Percentiles rank a stretch among this genome's conserved stretches.
These are phyloP conservation scores for Corylus americana DNA, from an alignment of 306 rosid species.

Conservation along the genomic window DNA sequence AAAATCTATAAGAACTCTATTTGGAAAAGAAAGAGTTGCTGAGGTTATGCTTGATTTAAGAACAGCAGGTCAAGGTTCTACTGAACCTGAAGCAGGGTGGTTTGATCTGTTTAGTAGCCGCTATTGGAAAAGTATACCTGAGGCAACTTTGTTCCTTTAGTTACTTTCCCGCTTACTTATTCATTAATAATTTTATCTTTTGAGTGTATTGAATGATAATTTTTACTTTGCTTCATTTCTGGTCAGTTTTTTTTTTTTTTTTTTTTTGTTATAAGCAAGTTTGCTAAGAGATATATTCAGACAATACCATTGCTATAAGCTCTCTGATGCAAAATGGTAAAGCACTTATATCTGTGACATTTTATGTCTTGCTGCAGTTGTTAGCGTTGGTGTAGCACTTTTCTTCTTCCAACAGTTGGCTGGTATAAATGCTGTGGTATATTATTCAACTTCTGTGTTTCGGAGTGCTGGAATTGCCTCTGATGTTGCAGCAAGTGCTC, in stretches of 20 bases:
- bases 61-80: slow-evolving; percentile 71
- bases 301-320: slow-evolving; percentile 1
- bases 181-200: neutral
- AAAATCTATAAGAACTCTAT: slow-evolving; percentile 64
- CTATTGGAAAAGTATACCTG: slow-evolving; percentile 74
- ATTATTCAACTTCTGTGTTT: slow-evolving; percentile 91
- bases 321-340: slow-evolving; percentile 1
- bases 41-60: slow-evolving; percentile 65
- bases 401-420: slow-evolving; percentile 94
- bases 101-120: slow-evolving; percentile 90
- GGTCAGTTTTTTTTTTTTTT: slow-evolving; percentile 3
- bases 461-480: slow-evolving; percentile 92
- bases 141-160: neutral
- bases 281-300: slow-evolving; percentile 12
- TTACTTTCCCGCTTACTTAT: slow-evolving; percentile 2
- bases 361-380: slow-evolving; percentile 60
- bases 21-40: slow-evolving; percentile 80
- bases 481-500: slow-evolving; percentile 97
- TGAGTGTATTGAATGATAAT: neutral
- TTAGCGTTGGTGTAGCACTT: slow-evolving; percentile 81
- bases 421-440: slow-evolving; percentile 94
- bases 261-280: neutral
- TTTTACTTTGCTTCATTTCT: slow-evolving; percentile 6
- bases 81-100: slow-evolving; percentile 97
- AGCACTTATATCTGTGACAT: slow-evolving; percentile 16